Evolutionary conservation across 805 yeast genomes (phyloP), one percentile per base, ranked within the genome.

Genomic region (Kazachstania africana): DNA sequence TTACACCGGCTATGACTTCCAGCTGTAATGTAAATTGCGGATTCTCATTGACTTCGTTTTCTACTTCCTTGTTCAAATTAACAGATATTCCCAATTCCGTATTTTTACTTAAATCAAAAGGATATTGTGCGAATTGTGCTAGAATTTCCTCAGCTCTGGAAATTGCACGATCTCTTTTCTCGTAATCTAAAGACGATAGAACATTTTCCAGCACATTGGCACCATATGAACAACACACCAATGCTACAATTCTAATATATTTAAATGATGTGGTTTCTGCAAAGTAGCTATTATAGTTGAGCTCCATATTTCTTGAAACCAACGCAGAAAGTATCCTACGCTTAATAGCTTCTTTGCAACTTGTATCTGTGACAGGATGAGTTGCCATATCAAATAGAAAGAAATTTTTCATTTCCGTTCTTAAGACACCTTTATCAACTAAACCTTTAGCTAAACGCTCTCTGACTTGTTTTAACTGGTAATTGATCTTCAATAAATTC

Each of bases 311-410:
- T 59, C 94, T 75, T 22, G 78, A 65, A 6, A 83, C 74, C 44
- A 91, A 65, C 30, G 84, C 53, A 27, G 70, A 67, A 39, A 85
- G 62, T 17, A 84, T 72, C 46, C 96, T 71, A 36, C 74, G 67
- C 35, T 76, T 75, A 35, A 91, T 70, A 34, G 76, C 75, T 43
- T 83, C 94, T 59, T 91, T 91, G 30, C 94, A 76, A 41, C 74
- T 63, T 27, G 78, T 69, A 57, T 91, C 98, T 20, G 87, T 78
- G 10, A 91, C 72, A 6, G 98, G 98, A 58, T 93, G 98, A 6
- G 98, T 91, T 19, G 98, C 95, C 96, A 91, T 91, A 57, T 91
- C 98, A 47, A 91, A 91, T 33, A 91, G 63, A 48, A 91, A 74
- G 54, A 91, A 91, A 61, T 84, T 91, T 55, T 87, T 84, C 57